Conservation (phyloP, 371 early-diverging fungal genomes). For the Nematocida parisii region DNA sequence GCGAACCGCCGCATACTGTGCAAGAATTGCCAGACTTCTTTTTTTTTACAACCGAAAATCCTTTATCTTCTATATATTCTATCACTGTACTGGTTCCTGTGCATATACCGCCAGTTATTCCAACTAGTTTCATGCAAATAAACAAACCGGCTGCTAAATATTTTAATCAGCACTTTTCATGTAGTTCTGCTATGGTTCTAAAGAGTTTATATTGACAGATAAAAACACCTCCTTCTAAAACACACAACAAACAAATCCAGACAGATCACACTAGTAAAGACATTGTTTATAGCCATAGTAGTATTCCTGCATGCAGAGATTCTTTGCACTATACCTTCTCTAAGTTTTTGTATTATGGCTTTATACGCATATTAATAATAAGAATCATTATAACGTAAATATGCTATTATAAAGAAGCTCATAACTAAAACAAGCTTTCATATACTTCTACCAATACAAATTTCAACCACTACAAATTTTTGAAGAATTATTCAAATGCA, state of each 20-base stretch:
- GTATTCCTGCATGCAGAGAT: too few relatives aligned
- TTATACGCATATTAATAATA: too few relatives aligned
- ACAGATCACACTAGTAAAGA: neutral
- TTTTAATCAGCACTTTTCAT: neutral
- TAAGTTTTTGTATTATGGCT: too few relatives aligned
- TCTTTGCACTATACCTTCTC: too few relatives aligned
- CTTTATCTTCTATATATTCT: constrained; percentile 44
- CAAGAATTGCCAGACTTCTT: neutral
- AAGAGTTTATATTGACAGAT: neutral
- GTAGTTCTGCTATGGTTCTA: neutral
- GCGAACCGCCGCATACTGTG: neutral
- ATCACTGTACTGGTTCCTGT: constrained; percentile 45
- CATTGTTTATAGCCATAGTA: neutral
- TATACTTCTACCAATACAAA: too few relatives aligned
- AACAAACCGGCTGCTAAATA: neutral
- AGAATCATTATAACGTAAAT: too few relatives aligned
- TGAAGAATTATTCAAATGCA: too few relatives aligned
- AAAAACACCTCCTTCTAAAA: neutral
- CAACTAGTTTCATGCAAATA: constrained; percentile 48
- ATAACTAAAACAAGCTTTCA: too few relatives aligned
- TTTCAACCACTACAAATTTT: too few relatives aligned
- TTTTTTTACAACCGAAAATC: constrained; percentile 15
- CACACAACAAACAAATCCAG: neutral
- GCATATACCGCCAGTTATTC: constrained; percentile 44
- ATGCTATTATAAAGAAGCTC: too few relatives aligned